These are phyloP conservation scores for Suhomyces tanzawaensis DNA, from an alignment of 805 yeast genomes.

Conservation along the genomic window DNA sequence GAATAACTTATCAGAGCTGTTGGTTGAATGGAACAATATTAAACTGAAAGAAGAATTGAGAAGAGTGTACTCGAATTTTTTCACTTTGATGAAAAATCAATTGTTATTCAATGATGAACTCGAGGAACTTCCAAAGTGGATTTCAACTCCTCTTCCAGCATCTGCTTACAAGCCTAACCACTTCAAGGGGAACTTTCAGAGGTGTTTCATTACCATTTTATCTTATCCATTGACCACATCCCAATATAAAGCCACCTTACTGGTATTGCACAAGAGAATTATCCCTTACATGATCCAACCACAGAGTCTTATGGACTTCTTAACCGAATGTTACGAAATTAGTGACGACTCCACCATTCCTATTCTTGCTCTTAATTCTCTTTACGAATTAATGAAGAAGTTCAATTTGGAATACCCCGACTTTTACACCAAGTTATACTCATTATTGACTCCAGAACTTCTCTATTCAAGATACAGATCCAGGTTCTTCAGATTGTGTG, in stretches of 20 bases:
- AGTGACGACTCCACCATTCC: constrained; percentile 51
- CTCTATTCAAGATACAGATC: constrained; percentile 79
- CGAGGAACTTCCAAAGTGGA: constrained; percentile 25
- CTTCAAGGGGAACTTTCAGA: constrained; percentile 68
- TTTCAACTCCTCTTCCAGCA: constrained; percentile 35
- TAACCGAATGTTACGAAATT: constrained; percentile 76
- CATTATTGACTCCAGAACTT: constrained; percentile 70
- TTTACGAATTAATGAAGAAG: constrained; percentile 78
- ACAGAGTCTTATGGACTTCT: constrained; percentile 84
- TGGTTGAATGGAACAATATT: constrained; percentile 18
- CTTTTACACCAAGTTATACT: constrained; percentile 79
- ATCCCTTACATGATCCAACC: constrained; percentile 82
- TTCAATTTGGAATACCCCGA: constrained; percentile 90
- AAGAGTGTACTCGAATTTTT: constrained; percentile 36
- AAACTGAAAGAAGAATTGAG: constrained; percentile 15
- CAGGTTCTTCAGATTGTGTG: constrained; percentile 83
- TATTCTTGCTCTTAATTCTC: constrained; percentile 79
- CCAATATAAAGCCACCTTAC: constrained; percentile 69
- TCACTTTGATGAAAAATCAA: constrained; percentile 35
- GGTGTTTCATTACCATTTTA: constrained; percentile 60
- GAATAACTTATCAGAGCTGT: constrained; percentile 38
- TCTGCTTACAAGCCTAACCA: constrained; percentile 36
- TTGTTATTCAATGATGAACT: constrained; percentile 22
- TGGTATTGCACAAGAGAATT: constrained; percentile 76
- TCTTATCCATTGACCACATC: constrained; percentile 44